Conservation (phyloP, 2,329 filamentous ascomycete species). For the Xylariaceae sp. region DNA sequence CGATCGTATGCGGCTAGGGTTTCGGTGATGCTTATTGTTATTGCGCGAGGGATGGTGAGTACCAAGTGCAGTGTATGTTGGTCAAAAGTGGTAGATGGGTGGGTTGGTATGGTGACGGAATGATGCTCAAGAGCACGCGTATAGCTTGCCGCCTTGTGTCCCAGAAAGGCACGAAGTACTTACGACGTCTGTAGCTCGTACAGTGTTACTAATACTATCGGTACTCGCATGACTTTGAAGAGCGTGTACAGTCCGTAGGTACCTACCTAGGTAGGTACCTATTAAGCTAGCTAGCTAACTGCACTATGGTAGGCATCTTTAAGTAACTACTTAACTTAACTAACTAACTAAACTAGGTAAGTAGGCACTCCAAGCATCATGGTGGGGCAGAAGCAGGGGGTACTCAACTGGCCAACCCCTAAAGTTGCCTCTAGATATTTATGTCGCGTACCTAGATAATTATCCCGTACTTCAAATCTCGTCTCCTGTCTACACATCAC, state of each 20-base stretch:
- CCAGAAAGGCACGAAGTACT: background rate
- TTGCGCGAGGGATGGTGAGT: background rate
- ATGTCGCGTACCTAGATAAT: background rate
- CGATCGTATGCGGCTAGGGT: background rate
- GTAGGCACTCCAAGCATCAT: constrained; percentile 10
- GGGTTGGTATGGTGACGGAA: constrained; percentile 10
- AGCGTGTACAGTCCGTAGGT: too few species aligned
- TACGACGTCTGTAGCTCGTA: background rate
- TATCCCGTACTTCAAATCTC: background rate
- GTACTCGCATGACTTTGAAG: too few species aligned
- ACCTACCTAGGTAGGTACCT: too few species aligned
- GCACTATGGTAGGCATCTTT: too few species aligned
- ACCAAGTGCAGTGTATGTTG: constrained; percentile 1
- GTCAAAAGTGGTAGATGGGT: constrained; percentile 11
- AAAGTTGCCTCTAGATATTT: too few species aligned
- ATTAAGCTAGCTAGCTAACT: too few species aligned
- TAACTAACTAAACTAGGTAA: too few species aligned
- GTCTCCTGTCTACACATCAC: background rate
- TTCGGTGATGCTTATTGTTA: background rate
- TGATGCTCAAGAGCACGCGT: constrained; percentile 25
- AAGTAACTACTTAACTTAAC: too few species aligned
- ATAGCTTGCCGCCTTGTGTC: constrained; percentile 47
- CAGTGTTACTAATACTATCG: too few species aligned
- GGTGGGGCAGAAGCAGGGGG: too few species aligned
- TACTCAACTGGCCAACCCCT: too few species aligned